phyloP scores from a whole-genome alignment of 2,329 filamentous ascomycete genomes.

The Diaporthe humulicola region DNA sequence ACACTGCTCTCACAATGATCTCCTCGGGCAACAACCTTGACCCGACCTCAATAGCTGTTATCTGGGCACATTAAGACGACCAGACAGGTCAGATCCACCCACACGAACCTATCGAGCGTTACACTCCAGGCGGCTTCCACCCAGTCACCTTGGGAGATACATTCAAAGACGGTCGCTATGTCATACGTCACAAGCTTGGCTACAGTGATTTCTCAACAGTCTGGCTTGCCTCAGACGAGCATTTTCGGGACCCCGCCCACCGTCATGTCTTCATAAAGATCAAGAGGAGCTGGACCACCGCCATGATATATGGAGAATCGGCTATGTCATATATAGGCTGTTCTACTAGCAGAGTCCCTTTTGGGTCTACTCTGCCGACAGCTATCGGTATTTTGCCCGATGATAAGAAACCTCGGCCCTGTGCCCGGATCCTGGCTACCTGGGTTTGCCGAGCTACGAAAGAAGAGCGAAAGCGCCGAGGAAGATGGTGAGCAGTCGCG shows the following conservation, averaged over 20 bases:
- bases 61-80: background rate
- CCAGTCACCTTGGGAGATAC: background rate
- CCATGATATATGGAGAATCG: conserved; percentile 1
- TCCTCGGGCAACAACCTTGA: too few species aligned
- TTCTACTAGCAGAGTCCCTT: background rate
- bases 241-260: background rate
- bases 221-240: background rate
- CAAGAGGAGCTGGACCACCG: background rate
- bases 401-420: background rate
- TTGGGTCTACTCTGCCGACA: background rate
- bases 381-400: background rate
- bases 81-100: background rate
- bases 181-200: background rate
- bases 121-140: background rate
- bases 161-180: background rate
- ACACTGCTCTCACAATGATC: too few species aligned
- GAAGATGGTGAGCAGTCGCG: background rate
- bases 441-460: background rate
- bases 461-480: background rate
- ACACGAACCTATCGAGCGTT: conserved; percentile 5
- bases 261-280: conserved; percentile 1
- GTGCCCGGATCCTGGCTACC: background rate
- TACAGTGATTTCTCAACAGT: conserved; percentile 1
- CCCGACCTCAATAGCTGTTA: background rate
- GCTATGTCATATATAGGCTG: background rate